Conservation (phyloP, 164 flowering plant genomes). For the Tetracentron sinense region DNA sequence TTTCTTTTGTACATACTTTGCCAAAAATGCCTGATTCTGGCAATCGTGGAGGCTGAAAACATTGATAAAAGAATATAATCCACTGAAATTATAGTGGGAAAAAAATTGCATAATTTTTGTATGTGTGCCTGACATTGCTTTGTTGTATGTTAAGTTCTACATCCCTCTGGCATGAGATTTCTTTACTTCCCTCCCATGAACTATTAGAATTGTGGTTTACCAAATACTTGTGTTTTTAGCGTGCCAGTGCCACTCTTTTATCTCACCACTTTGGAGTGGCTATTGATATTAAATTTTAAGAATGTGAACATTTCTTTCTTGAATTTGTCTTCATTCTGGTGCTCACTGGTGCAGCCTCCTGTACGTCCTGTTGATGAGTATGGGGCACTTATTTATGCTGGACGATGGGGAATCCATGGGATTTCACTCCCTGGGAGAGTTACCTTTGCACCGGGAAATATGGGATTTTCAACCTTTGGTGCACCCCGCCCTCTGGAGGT, state of each 20-base stretch:
- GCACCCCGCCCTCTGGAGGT: conserved; percentile 96
- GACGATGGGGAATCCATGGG: conserved; percentile 94
- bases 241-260: too few species aligned
- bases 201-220: neutral
- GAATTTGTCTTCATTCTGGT: conserved; percentile 6
- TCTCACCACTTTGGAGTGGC: neutral
- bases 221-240: too few species aligned
- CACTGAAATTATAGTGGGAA: neutral
- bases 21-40: neutral
- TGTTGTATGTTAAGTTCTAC: neutral
- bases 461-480: conserved; percentile 88
- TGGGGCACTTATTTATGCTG: conserved; percentile 85
- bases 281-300: neutral
- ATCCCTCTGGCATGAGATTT: neutral
- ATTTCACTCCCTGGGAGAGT: conserved; percentile 83
- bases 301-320: neutral
- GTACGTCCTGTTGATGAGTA: conserved; percentile 78
- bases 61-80: neutral
- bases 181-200: neutral
- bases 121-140: neutral
- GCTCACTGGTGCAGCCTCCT: conserved; percentile 44
- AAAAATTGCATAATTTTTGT: neutral
- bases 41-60: neutral
- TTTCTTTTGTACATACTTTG: neutral
- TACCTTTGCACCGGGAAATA: conserved; percentile 92